Percentiles rank a stretch among this genome's conserved stretches.
Evolutionary conservation across 768 basidiomycete genomes (phyloP).

Genomic region (Rubroboletus pulcherrimus): DNA sequence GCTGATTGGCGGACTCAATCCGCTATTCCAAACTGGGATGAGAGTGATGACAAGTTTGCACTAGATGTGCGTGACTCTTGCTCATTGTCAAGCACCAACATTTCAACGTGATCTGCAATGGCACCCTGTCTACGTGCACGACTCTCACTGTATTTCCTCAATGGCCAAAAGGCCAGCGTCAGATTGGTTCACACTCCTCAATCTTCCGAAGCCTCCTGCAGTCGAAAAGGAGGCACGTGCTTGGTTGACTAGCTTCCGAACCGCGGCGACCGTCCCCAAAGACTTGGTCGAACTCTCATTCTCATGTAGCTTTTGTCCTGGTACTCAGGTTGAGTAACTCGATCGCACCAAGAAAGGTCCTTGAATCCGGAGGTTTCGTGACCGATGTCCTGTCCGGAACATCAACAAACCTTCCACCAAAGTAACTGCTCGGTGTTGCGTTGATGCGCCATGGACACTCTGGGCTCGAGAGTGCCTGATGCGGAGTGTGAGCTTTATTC

Average conservation of each 20-base stretch:
- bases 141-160: background rate
- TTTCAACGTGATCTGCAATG: background rate
- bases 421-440: slow-evolving; percentile 56
- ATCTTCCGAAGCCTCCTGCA: slow-evolving; percentile 44
- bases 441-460: slow-evolving; percentile 57
- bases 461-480: slow-evolving; percentile 56
- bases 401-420: slow-evolving; percentile 91
- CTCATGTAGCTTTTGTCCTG: slow-evolving; percentile 79
- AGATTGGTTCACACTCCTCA: slow-evolving; percentile 22
- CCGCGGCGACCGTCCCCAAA: slow-evolving; percentile 41
- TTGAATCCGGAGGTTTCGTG: background rate
- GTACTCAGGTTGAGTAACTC: slow-evolving; percentile 60
- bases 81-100: background rate
- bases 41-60: too few relatives aligned
- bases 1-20: too few relatives aligned
- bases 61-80: background rate
- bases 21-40: too few relatives aligned
- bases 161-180: background rate
- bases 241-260: slow-evolving; percentile 54
- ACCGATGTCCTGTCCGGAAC: slow-evolving; percentile 44
- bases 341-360: background rate
- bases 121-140: background rate
- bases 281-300: slow-evolving; percentile 60
- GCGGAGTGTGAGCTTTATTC: slow-evolving; percentile 41
- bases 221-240: slow-evolving; percentile 44